Evolutionary conservation across 305 asterid species (phyloP), one percentile per base, ranked within the genome.

Genomic region (Euphrasia arctica): DNA sequence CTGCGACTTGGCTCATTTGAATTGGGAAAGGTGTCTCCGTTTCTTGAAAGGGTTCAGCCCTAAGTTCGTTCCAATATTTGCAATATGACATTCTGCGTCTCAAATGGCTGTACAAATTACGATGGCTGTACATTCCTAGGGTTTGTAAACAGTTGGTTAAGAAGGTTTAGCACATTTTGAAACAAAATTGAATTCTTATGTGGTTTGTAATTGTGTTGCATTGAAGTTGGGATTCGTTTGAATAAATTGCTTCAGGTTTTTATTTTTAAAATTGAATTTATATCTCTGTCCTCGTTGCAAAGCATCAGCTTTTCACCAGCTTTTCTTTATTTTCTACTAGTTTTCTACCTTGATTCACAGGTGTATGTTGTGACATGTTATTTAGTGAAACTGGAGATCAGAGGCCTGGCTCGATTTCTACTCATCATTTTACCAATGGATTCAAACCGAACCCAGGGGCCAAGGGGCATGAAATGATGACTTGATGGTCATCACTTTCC

Each of bases 31-130:
- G 55, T 39, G 29, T 51, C 73, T 65, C 63, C 36, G 63, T 39
- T 10, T 55, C 63, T 60, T 54, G 76, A 32, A 62, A 27, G 70
- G 49, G 71, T 60, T 60, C 59, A 56, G 47, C 58, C 12, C 70
- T 27, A 67, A 70, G 74, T 70, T 25, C 27, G 2, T 25, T 67
- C 57, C 60, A 74, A 74, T 75, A 78, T 80, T 77, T 70, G 52
- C 47, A 60, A 75, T 65, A 75, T 3, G 36, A 5, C 68, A 80
- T 80, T 68, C 69, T 73, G 54, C 68, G 73, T 65, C 73, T 65
- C 12, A 65, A 77, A 74, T 64, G 72, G 72, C 78, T 77, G 80
- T 72, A 80, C 77, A 75, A 77, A 80, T 77, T 72, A 78, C 64
- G 60, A 67, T 32, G 54, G 70, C 22, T 18, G 22, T 18, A 18